Conservation (phyloP, 148 eudicot species). For the Rhododendron griersonianum region DNA sequence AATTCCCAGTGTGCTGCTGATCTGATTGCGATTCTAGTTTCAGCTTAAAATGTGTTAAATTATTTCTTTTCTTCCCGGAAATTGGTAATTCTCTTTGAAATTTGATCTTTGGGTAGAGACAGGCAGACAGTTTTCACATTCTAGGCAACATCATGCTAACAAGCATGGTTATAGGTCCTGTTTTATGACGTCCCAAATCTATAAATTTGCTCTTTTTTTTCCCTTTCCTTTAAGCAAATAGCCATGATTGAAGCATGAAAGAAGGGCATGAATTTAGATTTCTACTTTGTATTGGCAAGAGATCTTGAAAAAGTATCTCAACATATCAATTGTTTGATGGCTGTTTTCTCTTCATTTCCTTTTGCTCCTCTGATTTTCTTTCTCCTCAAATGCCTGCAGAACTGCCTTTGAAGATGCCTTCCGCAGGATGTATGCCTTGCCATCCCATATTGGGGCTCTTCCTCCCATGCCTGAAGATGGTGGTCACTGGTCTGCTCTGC, state of each 20-base stretch:
- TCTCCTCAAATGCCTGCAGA: conserved; percentile 35
- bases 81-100: background rate
- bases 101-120: background rate
- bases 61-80: background rate
- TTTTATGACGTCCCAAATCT: background rate
- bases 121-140: background rate
- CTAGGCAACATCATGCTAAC: background rate
- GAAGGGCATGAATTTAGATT: background rate
- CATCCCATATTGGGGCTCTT: conserved; percentile 70
- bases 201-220: background rate
- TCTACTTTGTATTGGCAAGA: background rate
- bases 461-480: conserved; percentile 98
- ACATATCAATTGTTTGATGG: background rate
- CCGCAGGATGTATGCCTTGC: conserved; percentile 84
- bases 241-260: background rate
- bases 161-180: background rate
- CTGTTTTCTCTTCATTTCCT: background rate
- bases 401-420: conserved; percentile 78
- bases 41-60: background rate
- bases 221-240: background rate
- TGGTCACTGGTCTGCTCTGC: conserved; percentile 85
- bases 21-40: background rate
- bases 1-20: background rate
- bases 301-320: background rate
- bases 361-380: background rate